A percentile compares a stretch with the other conserved stretches of the same genome.
Evolutionary conservation across 768 basidiomycete genomes (phyloP).

Genomic region (Suillus cothurnatus): DNA sequence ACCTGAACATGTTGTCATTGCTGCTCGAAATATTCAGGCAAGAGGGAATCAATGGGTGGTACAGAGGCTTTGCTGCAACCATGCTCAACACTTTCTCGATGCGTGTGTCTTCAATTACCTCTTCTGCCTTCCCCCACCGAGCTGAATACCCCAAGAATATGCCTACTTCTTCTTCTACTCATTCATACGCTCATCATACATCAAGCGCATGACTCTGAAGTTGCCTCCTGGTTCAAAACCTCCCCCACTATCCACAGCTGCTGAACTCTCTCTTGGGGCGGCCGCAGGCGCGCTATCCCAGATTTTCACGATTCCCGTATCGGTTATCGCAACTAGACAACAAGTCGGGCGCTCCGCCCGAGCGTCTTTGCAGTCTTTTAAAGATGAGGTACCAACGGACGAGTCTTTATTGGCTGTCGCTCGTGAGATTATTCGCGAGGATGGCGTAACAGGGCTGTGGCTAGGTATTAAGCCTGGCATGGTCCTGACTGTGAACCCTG

Average conservation of each 20-base stretch:
- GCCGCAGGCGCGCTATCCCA: constrained; percentile 93
- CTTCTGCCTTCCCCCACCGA: neutral
- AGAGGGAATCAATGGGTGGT: constrained; percentile 83
- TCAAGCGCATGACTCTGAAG: constrained; percentile 64
- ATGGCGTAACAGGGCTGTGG: constrained; percentile 89
- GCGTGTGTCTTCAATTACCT: constrained; percentile 58
- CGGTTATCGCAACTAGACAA: constrained; percentile 96
- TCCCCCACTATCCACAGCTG: constrained; percentile 67
- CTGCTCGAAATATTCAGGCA: constrained; percentile 71
- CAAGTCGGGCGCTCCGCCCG: constrained; percentile 67
- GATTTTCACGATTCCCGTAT: constrained; percentile 97
- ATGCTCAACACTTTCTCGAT: constrained; percentile 99
- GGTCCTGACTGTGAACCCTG: constrained; percentile 96
- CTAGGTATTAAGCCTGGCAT: constrained; percentile 89
- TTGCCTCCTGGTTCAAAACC: constrained; percentile 62
- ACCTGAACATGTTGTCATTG: constrained; percentile 60
- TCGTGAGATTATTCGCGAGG: constrained; percentile 84
- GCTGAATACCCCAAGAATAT: constrained; percentile 66
- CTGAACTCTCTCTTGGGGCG: constrained; percentile 88
- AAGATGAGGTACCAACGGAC: constrained; percentile 34
- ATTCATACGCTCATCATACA: constrained; percentile 81
- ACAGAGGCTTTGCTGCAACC: constrained; percentile 91
- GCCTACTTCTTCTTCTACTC: constrained; percentile 99
- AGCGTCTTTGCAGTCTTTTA: neutral
- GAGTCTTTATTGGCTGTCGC: constrained; percentile 83